phyloP scores from a whole-genome alignment of 208 protist species.

The Trypanosoma theileri region DNA sequence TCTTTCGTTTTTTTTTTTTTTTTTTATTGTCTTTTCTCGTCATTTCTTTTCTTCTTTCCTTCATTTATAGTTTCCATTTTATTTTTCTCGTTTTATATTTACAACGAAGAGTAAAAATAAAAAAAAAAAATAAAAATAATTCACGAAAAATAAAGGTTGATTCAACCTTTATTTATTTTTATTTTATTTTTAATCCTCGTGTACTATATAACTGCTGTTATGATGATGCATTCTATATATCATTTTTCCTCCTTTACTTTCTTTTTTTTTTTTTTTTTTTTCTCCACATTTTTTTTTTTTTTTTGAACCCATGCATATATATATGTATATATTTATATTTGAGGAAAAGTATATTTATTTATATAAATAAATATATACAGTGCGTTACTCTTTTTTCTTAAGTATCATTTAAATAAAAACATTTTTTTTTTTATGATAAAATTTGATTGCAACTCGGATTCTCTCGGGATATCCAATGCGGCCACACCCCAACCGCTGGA shows the following conservation, averaged over 20 bases:
- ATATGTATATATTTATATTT: slow-evolving; percentile 1
- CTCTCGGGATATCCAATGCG: not conserved
- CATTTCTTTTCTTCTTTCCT: slow-evolving; percentile 17
- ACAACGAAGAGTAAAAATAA: not conserved
- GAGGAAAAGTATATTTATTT: slow-evolving; percentile 17
- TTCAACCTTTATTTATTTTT: not conserved
- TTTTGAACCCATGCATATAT: slow-evolving; percentile 1
- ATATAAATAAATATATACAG: not conserved
- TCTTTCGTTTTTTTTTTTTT: not conserved
- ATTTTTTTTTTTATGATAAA: slow-evolving; percentile 10
- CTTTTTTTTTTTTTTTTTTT: slow-evolving; percentile 13
- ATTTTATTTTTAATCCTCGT: not conserved
- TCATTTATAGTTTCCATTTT: slow-evolving; percentile 1
- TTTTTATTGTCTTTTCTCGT: not conserved
- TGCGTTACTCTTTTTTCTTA: slow-evolving; percentile 11
- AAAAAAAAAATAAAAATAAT: slow-evolving; percentile 6
- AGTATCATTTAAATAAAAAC: not conserved
- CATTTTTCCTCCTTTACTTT: slow-evolving; percentile 3
- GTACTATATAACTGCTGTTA: not conserved
- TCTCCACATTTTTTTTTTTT: slow-evolving; percentile 14
- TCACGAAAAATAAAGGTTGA: not conserved
- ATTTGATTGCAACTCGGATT: slow-evolving; percentile 5
- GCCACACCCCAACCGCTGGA: slow-evolving; percentile 17
- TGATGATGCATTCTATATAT: slow-evolving; percentile 1
- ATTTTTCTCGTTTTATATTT: not conserved